phyloP scores from a whole-genome alignment of 306 rosid genomes.

The Rosa rugosa region DNA sequence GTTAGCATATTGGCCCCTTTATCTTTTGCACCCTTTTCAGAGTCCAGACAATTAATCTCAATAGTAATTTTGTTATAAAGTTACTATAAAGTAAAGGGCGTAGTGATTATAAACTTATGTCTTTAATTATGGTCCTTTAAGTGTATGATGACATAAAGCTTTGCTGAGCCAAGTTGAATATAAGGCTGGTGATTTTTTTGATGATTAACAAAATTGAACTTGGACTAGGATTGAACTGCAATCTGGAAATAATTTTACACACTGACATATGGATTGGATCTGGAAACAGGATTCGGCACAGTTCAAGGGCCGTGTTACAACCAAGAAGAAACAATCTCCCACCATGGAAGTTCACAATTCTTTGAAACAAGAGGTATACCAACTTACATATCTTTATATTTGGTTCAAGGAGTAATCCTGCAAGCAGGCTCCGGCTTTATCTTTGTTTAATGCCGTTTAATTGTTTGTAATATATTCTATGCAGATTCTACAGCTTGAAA shows the following conservation, averaged over 20 bases:
- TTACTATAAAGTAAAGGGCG: neutral
- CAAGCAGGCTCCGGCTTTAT: neutral
- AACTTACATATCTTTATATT: conserved; percentile 1
- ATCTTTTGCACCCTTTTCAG: neutral
- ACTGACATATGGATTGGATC: conserved; percentile 28
- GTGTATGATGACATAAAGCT: neutral
- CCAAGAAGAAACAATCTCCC: conserved; percentile 51
- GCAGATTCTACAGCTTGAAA: conserved; percentile 86
- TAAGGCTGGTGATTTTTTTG: neutral
- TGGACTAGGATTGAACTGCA: neutral
- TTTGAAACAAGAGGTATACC: conserved; percentile 80
- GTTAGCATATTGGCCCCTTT: neutral
- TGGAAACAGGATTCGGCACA: conserved; percentile 58
- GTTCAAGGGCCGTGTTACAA: conserved; percentile 44
- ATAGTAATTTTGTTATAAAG: neutral
- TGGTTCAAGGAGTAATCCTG: neutral
- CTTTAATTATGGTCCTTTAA: neutral
- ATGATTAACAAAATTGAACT: neutral
- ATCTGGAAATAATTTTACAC: neutral
- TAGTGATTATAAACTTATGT: neutral
- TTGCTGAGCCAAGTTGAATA: neutral
- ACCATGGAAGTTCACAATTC: conserved; percentile 53
- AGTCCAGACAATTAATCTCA: neutral
- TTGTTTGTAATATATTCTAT: conserved; percentile 16
- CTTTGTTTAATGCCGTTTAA: neutral